A percentile compares a stretch with the other conserved stretches of the same genome.
phyloP scores from a whole-genome alignment of 2,329 filamentous ascomycete genomes.

The Rasamsonia emersonii region DNA sequence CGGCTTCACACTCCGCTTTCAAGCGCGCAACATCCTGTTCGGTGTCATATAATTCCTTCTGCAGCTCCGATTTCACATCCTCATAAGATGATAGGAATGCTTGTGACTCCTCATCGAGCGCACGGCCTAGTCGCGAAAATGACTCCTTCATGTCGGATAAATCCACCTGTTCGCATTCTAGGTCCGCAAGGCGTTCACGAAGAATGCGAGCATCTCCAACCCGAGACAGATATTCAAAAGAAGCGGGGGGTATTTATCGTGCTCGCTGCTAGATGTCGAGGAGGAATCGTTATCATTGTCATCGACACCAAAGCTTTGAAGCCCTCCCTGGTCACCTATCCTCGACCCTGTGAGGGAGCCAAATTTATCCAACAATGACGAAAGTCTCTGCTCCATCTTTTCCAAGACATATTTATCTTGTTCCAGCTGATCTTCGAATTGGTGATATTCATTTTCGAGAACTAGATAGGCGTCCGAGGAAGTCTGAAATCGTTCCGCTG shows the following conservation, averaged over 20 bases:
- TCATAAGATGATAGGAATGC: conserved; percentile 18
- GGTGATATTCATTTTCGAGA: conserved; percentile 17
- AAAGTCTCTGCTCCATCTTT: conserved; percentile 13
- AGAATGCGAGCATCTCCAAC: conserved; percentile 17
- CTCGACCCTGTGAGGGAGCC: background rate
- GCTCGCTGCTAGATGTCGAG: background rate
- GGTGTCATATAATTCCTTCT: conserved; percentile 14
- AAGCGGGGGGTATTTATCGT: conserved; percentile 8
- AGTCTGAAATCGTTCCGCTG: conserved; percentile 14
- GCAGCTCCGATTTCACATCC: conserved; percentile 11
- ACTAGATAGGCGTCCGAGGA: conserved; percentile 15
- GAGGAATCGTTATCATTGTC: conserved; percentile 1
- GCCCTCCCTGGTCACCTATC: background rate
- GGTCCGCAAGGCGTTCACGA: conserved; percentile 14
- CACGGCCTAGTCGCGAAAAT: conserved; percentile 9
- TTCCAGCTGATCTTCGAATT: conserved; percentile 19
- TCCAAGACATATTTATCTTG: conserved; percentile 18
- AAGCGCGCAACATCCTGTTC: conserved; percentile 13
- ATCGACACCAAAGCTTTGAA: background rate
- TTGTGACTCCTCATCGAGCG: conserved; percentile 15
- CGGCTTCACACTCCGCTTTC: conserved; percentile 13
- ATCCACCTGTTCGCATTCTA: conserved; percentile 13
- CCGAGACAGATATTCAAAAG: conserved; percentile 14
- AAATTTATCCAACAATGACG: conserved; percentile 4
- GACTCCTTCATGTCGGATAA: conserved; percentile 8